Evolutionary conservation across 1,139 yeast genomes (phyloP), one percentile per base, ranked within the genome.

Genomic region (Pichia sp.): DNA sequence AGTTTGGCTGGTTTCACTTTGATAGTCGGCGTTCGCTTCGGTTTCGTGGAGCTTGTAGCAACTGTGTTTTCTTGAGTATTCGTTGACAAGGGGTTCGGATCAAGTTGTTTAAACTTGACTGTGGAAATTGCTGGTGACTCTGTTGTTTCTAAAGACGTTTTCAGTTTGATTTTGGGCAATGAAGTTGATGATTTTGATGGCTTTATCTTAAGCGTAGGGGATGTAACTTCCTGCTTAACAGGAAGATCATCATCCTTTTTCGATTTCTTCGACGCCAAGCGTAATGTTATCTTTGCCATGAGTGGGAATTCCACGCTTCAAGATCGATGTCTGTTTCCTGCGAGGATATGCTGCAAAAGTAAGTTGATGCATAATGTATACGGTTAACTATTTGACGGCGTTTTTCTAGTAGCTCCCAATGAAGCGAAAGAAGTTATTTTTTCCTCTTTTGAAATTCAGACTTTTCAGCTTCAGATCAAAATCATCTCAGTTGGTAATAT

Each of bases 1-100:
- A 87, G 78, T 61, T 96, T 73, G 0, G 89, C 85, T 0, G 96
- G 95, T 65, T 89, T 90, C 54, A 92, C 84, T 59, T 95, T 74
- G 53, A 90, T 84, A 47, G 84, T 75, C 0, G 93, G 92, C 0
- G 83, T 75, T 49, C 67, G 68, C 32, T 64, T 64, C 8, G 60
- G 46, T 13, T 50, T 46, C 5, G 45, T 40, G 4, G 29, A 13
- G 7, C 8, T 13, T 29, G 30, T 16, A 19, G 30, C 8, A 7
- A 30, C 13, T 8, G 15, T 15, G 11, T 31, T 31, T 8, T 34
- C 38, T 6, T 31, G 15, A 10, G 46, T 50, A n/a, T 34, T 50
- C 1, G 57, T 45, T 15, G 52, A 44, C 15, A 16, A 13, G 8
- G 16, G 5, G 13, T 38, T 38, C 16, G 41, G 8, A 32, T 54